Evolutionary conservation across 192 early-diverging fungal genomes (phyloP).

Genomic region (Backusella circina): DNA sequence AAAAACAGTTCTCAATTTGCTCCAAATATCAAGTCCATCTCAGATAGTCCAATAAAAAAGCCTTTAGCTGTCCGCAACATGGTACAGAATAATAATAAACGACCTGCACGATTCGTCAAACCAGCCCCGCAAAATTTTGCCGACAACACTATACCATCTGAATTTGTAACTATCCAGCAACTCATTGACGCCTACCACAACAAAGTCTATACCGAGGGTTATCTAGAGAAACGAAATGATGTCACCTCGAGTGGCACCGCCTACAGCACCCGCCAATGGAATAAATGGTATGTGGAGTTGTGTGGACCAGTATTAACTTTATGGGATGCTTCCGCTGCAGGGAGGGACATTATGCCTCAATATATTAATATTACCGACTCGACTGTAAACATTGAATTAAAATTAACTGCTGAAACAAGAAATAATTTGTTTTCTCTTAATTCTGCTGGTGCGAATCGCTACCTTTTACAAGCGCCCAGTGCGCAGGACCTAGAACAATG

Average conservation of each 20-base stretch:
- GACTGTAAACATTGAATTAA: slow-evolving; percentile 55
- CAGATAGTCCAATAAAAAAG: slow-evolving; percentile 1
- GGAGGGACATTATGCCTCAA: slow-evolving; percentile 52
- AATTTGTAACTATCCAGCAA: slow-evolving; percentile 41
- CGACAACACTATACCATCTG: slow-evolving; percentile 17
- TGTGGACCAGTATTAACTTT: slow-evolving; percentile 66
- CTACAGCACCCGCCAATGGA: slow-evolving; percentile 56
- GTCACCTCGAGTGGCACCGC: slow-evolving; percentile 52
- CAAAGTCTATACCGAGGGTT: slow-evolving; percentile 68
- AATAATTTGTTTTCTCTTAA: slow-evolving; percentile 59
- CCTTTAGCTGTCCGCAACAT: neutral
- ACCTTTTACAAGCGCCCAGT: slow-evolving; percentile 55
- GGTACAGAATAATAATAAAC: neutral
- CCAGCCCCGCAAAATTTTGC: slow-evolving; percentile 13
- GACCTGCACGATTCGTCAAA: slow-evolving; percentile 32
- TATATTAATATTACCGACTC: slow-evolving; percentile 79
- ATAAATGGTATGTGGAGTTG: slow-evolving; percentile 72
- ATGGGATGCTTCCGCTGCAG: slow-evolving; percentile 39
- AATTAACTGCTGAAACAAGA: slow-evolving; percentile 41
- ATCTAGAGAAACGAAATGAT: slow-evolving; percentile 67
- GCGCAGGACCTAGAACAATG: slow-evolving; percentile 50
- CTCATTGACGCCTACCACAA: slow-evolving; percentile 62
- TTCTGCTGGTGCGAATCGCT: slow-evolving; percentile 68
- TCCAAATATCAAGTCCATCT: neutral
- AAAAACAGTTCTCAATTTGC: neutral